Conservation (phyloP, 495 filamentous ascomycete genomes). For the Penicillium macrosclerotiorum region DNA sequence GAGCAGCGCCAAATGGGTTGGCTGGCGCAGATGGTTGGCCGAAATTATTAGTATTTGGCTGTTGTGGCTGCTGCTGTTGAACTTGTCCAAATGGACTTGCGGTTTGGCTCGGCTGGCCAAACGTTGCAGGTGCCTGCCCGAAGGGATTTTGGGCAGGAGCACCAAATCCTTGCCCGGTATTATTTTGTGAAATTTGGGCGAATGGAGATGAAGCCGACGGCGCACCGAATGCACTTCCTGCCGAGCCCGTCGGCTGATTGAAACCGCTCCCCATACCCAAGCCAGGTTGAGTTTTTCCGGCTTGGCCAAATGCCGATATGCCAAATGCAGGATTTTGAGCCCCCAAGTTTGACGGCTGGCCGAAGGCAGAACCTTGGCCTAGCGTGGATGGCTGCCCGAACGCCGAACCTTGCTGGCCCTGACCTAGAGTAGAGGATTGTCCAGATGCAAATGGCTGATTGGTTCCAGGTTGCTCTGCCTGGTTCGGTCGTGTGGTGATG, state of each 20-base stretch:
- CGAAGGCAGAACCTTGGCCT: constrained; percentile 24
- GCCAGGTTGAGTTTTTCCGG: constrained; percentile 10
- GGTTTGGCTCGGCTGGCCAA: constrained; percentile 25
- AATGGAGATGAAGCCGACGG: constrained; percentile 35
- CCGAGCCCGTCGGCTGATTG: constrained; percentile 15
- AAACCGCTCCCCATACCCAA: constrained; percentile 34
- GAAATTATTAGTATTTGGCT: constrained; percentile 24
- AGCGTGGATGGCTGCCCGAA: constrained; percentile 30
- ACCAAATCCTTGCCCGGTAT: constrained; percentile 28
- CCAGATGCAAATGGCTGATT: constrained; percentile 27
- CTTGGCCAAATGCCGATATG: constrained; percentile 26
- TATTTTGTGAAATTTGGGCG: constrained; percentile 26
- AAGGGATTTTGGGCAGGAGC: constrained; percentile 22
- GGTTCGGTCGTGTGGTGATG: constrained; percentile 56
- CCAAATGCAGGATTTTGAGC: constrained; percentile 12
- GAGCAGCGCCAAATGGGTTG: constrained; percentile 18
- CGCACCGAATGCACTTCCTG: constrained; percentile 16
- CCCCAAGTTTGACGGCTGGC: constrained; percentile 19
- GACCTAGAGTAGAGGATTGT: too few species aligned
- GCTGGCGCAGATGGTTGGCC: constrained; percentile 33
- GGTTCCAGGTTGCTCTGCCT: constrained; percentile 28
- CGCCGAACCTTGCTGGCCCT: too few species aligned
- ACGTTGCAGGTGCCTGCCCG: constrained; percentile 20
- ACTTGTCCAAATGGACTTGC: constrained; percentile 14
- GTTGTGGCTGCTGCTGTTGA: constrained; percentile 12